These are phyloP conservation scores for Linnemannia elongata DNA, from an alignment of 192 early-diverging fungal species.

Conservation along the genomic window DNA sequence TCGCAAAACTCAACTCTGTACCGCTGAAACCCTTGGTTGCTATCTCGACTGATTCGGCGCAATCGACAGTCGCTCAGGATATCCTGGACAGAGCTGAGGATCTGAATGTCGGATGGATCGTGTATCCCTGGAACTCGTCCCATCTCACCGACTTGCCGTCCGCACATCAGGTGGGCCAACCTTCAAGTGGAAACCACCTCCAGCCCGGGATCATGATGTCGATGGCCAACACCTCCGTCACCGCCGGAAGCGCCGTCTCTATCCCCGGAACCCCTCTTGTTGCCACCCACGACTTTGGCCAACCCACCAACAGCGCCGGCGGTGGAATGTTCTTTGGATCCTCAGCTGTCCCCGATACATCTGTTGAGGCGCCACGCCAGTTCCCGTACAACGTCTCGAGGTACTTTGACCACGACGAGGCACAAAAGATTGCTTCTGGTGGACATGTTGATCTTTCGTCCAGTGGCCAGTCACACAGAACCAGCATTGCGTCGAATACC, in stretches of 20 bases:
- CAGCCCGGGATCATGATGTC: conserved; percentile 29
- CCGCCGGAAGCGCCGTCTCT: neutral
- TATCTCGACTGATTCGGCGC: conserved; percentile 67
- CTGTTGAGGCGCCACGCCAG: neutral
- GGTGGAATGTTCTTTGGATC: neutral
- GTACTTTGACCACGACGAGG: conserved; percentile 55
- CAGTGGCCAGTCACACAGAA: conserved; percentile 77
- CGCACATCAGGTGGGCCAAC: neutral
- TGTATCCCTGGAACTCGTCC: conserved; percentile 74
- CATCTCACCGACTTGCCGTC: conserved; percentile 41
- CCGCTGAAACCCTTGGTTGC: conserved; percentile 70
- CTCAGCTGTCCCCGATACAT: neutral
- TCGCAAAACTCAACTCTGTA: conserved; percentile 81
- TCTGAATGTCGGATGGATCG: conserved; percentile 71
- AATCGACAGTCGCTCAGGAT: conserved; percentile 72
- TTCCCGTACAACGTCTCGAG: conserved; percentile 38
- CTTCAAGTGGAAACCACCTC: conserved; percentile 12
- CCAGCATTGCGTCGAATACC: conserved; percentile 70
- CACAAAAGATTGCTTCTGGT: conserved; percentile 53
- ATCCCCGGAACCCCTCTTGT: conserved; percentile 2
- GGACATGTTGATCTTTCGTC: conserved; percentile 39
- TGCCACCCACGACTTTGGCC: neutral
- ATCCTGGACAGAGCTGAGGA: conserved; percentile 68
- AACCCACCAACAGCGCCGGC: neutral
- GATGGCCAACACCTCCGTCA: conserved; percentile 15